A percentile compares a stretch with the other conserved stretches of the same genome.
phyloP scores from a whole-genome alignment of 2,329 filamentous ascomycete genomes.

The Trichoderma sp. region DNA sequence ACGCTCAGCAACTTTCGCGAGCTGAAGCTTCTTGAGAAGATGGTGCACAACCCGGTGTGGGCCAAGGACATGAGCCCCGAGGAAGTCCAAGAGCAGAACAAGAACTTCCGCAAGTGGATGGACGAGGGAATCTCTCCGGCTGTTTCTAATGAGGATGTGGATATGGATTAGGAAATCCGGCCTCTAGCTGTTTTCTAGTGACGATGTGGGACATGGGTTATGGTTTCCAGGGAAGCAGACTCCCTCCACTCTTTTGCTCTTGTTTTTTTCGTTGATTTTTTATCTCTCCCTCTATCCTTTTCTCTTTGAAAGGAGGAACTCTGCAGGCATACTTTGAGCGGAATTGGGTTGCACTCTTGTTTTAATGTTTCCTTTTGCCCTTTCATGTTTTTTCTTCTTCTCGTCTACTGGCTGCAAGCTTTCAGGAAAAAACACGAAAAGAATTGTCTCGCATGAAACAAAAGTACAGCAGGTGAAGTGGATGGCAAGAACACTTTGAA shows the following conservation, averaged over 20 bases:
- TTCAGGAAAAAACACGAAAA: not conserved
- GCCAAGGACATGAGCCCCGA: slow-evolving; percentile 78
- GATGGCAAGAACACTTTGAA: not conserved
- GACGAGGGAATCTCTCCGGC: slow-evolving; percentile 49
- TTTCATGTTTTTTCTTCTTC: not conserved
- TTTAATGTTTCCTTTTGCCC: not conserved
- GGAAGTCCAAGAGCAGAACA: slow-evolving; percentile 72
- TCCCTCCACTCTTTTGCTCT: not conserved
- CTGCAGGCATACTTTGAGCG: slow-evolving; percentile 17
- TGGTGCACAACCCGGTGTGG: slow-evolving; percentile 79
- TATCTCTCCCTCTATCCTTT: slow-evolving; percentile 23
- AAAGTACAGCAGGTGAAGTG: not conserved
- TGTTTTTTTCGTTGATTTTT: slow-evolving; percentile 7
- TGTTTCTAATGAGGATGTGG: slow-evolving; percentile 35
- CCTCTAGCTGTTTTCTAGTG: slow-evolving; percentile 37
- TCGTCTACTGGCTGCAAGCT: not conserved
- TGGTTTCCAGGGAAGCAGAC: not conserved
- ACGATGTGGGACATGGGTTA: slow-evolving; percentile 37
- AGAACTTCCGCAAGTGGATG: slow-evolving; percentile 58
- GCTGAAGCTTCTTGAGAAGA: slow-evolving; percentile 72
- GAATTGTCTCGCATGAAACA: not conserved
- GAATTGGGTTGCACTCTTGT: slow-evolving; percentile 2
- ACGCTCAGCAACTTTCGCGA: slow-evolving; percentile 63
- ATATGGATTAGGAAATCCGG: slow-evolving; percentile 36
- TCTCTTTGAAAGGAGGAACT: slow-evolving; percentile 21